These are phyloP conservation scores for Calophaca sinica DNA, from an alignment of 306 rosid genomes.

Conservation along the genomic window DNA sequence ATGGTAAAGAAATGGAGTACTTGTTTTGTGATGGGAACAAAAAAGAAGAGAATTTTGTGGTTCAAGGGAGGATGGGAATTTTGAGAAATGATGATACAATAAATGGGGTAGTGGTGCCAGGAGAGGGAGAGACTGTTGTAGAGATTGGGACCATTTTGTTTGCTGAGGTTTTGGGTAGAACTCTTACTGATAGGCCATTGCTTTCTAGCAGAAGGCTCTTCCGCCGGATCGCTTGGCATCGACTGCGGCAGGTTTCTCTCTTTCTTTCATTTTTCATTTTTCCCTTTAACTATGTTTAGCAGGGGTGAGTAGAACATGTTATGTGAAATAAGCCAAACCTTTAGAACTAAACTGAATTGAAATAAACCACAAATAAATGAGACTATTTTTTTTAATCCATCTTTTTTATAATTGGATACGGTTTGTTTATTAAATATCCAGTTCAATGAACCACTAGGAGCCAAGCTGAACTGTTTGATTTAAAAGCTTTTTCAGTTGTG, in stretches of 20 bases:
- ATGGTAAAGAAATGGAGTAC: constrained; percentile 78
- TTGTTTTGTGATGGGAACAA: constrained; percentile 66
- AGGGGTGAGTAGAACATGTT: neutral
- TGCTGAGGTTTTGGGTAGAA: constrained; percentile 92
- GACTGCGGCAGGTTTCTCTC: constrained; percentile 95
- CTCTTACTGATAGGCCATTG: constrained; percentile 88
- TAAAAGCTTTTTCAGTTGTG: neutral
- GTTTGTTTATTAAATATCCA: neutral
- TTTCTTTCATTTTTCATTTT: constrained; percentile 43
- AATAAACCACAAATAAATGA: neutral
- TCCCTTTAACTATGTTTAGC: neutral
- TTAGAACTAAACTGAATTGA: neutral
- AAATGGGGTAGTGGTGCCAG: constrained; percentile 51
- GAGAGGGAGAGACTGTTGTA: constrained; percentile 63
- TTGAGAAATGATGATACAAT: constrained; percentile 71
- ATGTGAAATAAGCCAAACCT: neutral
- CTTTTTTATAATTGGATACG: neutral
- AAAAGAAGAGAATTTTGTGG: constrained; percentile 65
- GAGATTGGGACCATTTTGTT: constrained; percentile 84
- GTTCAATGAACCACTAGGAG: neutral
- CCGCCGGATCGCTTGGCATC: constrained; percentile 84
- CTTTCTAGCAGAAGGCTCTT: constrained; percentile 83
- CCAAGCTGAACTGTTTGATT: neutral
- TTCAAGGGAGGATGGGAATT: constrained; percentile 80
- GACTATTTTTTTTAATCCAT: neutral